Conservation (phyloP, 208 protist species). For the Acanthamoeba castellanii region DNA sequence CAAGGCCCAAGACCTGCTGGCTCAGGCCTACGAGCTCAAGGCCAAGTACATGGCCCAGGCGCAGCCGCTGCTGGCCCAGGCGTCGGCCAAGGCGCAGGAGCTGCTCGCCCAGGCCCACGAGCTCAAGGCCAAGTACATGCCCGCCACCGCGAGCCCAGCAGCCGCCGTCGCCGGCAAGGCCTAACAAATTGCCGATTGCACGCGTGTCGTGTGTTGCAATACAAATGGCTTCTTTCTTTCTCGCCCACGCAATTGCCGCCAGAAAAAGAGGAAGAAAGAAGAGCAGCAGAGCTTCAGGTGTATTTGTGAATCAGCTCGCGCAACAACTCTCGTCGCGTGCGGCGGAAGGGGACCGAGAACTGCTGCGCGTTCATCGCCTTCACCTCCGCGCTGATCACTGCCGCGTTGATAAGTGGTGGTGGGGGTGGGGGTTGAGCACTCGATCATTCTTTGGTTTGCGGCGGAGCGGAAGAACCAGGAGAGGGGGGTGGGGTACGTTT, state of each 20-base stretch:
- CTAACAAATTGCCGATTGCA: too few relatives aligned
- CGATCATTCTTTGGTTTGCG: too few relatives aligned
- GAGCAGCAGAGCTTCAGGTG: neutral
- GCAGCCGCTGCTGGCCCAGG: neutral
- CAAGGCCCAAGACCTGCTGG: neutral
- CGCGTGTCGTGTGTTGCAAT: too few relatives aligned
- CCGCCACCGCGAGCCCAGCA: neutral
- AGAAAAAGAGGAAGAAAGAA: too few relatives aligned
- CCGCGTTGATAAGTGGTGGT: neutral
- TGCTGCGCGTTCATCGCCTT: slow-evolving; percentile 65
- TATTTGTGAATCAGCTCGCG: neutral
- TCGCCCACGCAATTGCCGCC: too few relatives aligned
- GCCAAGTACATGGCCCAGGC: neutral
- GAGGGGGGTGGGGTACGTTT: slow-evolving; percentile 72
- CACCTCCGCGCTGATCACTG: slow-evolving; percentile 41
- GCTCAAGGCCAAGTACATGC: neutral
- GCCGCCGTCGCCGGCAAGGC: neutral
- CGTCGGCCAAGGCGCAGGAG: neutral
- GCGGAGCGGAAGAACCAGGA: too few relatives aligned
- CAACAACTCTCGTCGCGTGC: slow-evolving; percentile 21
- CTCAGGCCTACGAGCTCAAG: neutral
- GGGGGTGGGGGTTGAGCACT: too few relatives aligned
- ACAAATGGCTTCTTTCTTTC: too few relatives aligned
- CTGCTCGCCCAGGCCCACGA: neutral
- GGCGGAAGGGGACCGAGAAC: slow-evolving; percentile 32